Evolutionary conservation across 208 protist genomes (phyloP).

Genomic region (Leishmania tropica): DNA sequence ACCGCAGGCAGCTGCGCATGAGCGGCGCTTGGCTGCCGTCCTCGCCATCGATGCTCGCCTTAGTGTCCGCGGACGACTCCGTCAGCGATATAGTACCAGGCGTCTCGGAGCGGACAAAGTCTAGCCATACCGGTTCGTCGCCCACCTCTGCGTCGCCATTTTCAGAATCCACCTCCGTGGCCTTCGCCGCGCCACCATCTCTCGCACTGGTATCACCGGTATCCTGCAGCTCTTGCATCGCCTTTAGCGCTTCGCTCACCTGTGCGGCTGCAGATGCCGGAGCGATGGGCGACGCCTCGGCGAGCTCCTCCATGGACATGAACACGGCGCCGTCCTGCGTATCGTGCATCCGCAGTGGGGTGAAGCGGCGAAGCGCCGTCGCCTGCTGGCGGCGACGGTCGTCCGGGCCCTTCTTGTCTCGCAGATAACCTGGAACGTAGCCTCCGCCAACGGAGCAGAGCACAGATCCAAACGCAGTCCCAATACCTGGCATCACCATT

Average conservation of each 20-base stretch:
- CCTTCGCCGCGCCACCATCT: not conserved
- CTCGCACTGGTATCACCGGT: not conserved
- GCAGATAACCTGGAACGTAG: conserved; percentile 40
- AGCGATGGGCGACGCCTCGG: not conserved
- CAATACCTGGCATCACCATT: conserved; percentile 61
- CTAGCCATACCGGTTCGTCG: conserved; percentile 22
- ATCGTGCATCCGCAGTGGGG: conserved; percentile 29
- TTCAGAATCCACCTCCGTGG: not conserved
- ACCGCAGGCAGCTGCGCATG: conserved; percentile 23
- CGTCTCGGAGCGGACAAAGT: conserved; percentile 19
- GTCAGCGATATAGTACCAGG: not conserved
- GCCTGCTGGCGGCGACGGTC: conserved; percentile 30
- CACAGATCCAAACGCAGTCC: conserved; percentile 65
- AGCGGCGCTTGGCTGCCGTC: not conserved
- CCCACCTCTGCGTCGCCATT: not conserved
- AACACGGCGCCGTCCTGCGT: conserved; percentile 6
- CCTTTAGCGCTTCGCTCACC: not conserved
- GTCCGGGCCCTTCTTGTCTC: conserved; percentile 46
- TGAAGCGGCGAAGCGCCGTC: conserved; percentile 2
- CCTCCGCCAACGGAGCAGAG: conserved; percentile 38
- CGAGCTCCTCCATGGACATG: conserved; percentile 27
- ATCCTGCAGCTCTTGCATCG: not conserved
- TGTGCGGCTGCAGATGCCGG: not conserved
- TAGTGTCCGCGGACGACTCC: not conserved
- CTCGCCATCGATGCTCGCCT: not conserved